Conservation (phyloP, 78 protist species). For the Guillardia theta region DNA sequence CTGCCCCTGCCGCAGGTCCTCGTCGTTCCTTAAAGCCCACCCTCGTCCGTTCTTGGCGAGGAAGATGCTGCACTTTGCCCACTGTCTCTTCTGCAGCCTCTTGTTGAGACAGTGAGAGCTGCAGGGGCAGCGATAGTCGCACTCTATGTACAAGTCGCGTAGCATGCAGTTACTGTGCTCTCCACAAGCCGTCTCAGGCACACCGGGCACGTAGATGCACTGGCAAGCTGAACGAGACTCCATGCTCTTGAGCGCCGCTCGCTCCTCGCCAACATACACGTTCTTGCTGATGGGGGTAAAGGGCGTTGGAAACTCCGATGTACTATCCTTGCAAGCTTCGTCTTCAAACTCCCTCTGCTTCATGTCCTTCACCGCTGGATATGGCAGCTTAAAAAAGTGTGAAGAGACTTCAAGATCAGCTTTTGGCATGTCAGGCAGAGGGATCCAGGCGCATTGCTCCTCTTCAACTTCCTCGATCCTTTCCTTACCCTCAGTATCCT, state of each 20-base stretch:
- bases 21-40: not conserved
- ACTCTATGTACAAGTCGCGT: slow-evolving; percentile 2
- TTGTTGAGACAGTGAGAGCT: not conserved
- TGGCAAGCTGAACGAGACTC: not conserved
- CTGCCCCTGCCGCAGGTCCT: not conserved
- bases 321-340: not conserved
- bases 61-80: slow-evolving; percentile 24
- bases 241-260: not conserved
- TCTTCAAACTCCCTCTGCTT: not conserved
- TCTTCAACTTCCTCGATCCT: not conserved
- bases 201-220: slow-evolving; percentile 13
- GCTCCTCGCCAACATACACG: not conserved
- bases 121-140: slow-evolving; percentile 13
- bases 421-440: not conserved
- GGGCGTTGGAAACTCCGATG: slow-evolving; percentile 15
- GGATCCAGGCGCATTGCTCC: not conserved
- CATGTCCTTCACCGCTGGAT: not conserved
- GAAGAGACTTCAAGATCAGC: not conserved
- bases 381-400: not conserved
- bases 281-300: not conserved
- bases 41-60: not conserved
- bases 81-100: not conserved
- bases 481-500: not conserved
- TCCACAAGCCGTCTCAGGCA: not conserved
- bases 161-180: not conserved